Percentiles rank a stretch among this genome's conserved stretches.
These are phyloP conservation scores for Fusarium lyarnte DNA, from an alignment of 2,329 filamentous ascomycete species.

Conservation along the genomic window DNA sequence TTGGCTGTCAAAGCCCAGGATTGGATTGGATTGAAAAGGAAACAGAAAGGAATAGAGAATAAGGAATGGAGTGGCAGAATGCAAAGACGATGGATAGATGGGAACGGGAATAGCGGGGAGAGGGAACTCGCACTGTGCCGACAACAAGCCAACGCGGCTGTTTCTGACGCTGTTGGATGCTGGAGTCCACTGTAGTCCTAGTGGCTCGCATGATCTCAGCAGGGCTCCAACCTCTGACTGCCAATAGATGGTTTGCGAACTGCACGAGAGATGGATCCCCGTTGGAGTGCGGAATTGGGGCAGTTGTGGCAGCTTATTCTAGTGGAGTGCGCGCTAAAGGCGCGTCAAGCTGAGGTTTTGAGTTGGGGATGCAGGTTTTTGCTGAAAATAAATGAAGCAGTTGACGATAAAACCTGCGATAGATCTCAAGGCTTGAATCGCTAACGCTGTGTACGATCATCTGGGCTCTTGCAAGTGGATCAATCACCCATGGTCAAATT, in stretches of 20 bases:
- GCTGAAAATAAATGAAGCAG: constrained; percentile 2
- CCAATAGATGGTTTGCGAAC: constrained; percentile 22
- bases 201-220: constrained; percentile 26
- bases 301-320: constrained; percentile 36
- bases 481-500: background rate
- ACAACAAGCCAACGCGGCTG: constrained; percentile 9
- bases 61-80: constrained; percentile 38
- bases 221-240: constrained; percentile 3
- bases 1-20: constrained; percentile 40
- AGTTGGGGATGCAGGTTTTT: constrained; percentile 1
- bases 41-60: constrained; percentile 31
- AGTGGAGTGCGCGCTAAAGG: constrained; percentile 34
- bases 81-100: constrained; percentile 39
- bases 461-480: background rate
- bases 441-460: background rate
- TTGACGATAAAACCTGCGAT: background rate
- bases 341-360: constrained; percentile 21
- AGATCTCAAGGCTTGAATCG: background rate
- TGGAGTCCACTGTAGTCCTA: constrained; percentile 34
- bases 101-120: constrained; percentile 42
- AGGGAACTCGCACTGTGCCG: constrained; percentile 33
- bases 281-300: constrained; percentile 17
- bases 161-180: constrained; percentile 26
- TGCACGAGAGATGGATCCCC: constrained; percentile 15
- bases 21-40: constrained; percentile 24